phyloP scores from a whole-genome alignment of 169 alveolate species.

The Eimeria sp. region DNA sequence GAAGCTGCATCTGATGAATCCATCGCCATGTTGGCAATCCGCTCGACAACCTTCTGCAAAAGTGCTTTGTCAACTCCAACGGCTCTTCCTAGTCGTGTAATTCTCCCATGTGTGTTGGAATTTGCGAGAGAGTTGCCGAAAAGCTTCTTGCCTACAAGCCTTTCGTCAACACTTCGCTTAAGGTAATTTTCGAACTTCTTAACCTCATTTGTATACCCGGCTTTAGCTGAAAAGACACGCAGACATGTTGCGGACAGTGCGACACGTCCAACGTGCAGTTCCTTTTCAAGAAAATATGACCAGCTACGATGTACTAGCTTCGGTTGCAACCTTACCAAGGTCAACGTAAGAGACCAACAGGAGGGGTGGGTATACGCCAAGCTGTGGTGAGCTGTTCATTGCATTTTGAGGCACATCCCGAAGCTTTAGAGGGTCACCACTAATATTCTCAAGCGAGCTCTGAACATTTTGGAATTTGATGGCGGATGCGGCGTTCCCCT shows the following conservation, averaged over 20 bases:
- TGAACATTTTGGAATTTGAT: neutral
- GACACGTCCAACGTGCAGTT: neutral
- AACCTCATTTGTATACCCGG: slow-evolving; percentile 11
- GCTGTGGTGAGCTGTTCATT: neutral
- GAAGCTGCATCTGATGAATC: slow-evolving; percentile 27
- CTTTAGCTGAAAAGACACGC: slow-evolving; percentile 7
- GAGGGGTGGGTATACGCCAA: slow-evolving; percentile 35
- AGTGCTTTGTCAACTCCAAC: neutral
- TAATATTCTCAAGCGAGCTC: neutral
- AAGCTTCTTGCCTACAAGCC: slow-evolving; percentile 18
- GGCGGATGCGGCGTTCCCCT: slow-evolving; percentile 61
- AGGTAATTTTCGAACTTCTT: neutral
- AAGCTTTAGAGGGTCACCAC: neutral
- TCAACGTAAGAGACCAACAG: slow-evolving; percentile 11
- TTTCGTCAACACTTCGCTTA: neutral
- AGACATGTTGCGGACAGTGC: neutral
- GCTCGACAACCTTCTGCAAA: slow-evolving; percentile 14
- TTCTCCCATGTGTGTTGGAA: neutral
- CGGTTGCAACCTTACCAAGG: slow-evolving; percentile 13
- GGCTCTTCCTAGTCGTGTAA: neutral
- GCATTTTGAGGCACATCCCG: neutral
- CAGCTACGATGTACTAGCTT: neutral
- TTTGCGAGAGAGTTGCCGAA: slow-evolving; percentile 68
- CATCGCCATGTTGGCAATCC: neutral
- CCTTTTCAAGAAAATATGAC: neutral